Conservation (phyloP, 805 yeast species). For the Kodamaea sagamina region DNA sequence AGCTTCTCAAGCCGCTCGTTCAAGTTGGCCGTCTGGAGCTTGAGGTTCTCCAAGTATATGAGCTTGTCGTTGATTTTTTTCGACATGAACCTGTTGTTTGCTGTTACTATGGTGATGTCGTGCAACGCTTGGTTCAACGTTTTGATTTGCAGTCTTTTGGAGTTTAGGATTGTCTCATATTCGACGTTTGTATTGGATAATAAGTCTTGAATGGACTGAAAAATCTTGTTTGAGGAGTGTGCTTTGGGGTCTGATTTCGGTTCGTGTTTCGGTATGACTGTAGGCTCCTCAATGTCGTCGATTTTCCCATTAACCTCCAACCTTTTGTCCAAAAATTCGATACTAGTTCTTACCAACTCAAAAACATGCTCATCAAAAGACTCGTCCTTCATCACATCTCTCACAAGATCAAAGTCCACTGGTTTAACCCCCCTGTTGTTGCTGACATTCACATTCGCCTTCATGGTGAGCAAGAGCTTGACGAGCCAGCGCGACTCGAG, state of each 20-base stretch:
- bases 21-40: slow-evolving; percentile 44
- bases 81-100: slow-evolving; percentile 41
- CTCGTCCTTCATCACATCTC: slow-evolving; percentile 31
- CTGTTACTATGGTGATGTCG: slow-evolving; percentile 44
- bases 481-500: slow-evolving; percentile 41
- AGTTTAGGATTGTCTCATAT: slow-evolving; percentile 38
- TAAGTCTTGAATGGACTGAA: slow-evolving; percentile 42
- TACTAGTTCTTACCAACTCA: slow-evolving; percentile 36
- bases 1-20: slow-evolving; percentile 34
- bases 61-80: slow-evolving; percentile 41
- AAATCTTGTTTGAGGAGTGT: slow-evolving; percentile 33
- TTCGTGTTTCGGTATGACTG: slow-evolving; percentile 4
- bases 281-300: slow-evolving; percentile 17
- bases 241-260: slow-evolving; percentile 7
- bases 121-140: slow-evolving; percentile 37
- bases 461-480: slow-evolving; percentile 33
- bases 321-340: slow-evolving; percentile 34
- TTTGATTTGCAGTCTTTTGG: slow-evolving; percentile 38
- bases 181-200: slow-evolving; percentile 39
- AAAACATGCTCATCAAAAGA: slow-evolving; percentile 27
- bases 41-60: slow-evolving; percentile 51
- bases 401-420: slow-evolving; percentile 75
- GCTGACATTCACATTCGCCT: slow-evolving; percentile 60
- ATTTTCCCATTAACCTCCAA: slow-evolving; percentile 14
- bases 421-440: slow-evolving; percentile 89